Evolutionary conservation across 176 grass and related monocot genomes (phyloP).

Genomic region (Cymbopogon citratus): DNA sequence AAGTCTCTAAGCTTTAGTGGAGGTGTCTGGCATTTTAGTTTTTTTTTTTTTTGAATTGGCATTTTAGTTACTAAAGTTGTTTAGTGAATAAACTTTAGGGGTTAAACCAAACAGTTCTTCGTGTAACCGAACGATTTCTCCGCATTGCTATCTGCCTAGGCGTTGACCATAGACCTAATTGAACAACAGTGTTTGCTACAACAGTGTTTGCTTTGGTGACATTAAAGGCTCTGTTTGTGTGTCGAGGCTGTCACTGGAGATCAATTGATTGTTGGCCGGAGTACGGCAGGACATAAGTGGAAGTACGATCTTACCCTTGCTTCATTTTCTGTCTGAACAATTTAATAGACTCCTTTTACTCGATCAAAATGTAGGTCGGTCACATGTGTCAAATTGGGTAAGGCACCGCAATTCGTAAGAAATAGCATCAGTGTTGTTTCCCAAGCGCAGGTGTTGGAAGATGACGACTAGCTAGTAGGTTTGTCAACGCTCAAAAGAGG

Average conservation of each 20-base stretch:
- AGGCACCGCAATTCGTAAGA: not conserved
- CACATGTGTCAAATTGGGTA: not conserved
- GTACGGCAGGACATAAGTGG: not conserved
- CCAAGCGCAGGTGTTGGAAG: not conserved
- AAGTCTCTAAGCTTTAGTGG: too few species aligned
- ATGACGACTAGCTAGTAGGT: not conserved
- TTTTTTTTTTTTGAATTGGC: too few species aligned
- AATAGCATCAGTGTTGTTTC: not conserved
- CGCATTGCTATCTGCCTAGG: not conserved
- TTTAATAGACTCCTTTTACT: slow-evolving; percentile 7
- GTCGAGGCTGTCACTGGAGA: not conserved
- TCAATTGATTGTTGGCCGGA: not conserved
- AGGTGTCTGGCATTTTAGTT: too few species aligned
- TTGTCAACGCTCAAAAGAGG: slow-evolving; percentile 17
- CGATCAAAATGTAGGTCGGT: not conserved
- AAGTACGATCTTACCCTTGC: not conserved
- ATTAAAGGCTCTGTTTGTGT: not conserved
- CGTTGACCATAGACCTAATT: not conserved
- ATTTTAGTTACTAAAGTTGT: too few species aligned
- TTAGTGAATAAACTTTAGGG: too few species aligned
- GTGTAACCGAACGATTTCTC: too few species aligned
- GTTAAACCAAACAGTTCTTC: too few species aligned
- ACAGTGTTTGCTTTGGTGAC: not conserved
- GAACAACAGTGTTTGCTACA: too few species aligned
- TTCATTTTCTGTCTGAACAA: not conserved